These are phyloP conservation scores for Suhomyces faveliae DNA, from an alignment of 805 yeast species.

Conservation along the genomic window DNA sequence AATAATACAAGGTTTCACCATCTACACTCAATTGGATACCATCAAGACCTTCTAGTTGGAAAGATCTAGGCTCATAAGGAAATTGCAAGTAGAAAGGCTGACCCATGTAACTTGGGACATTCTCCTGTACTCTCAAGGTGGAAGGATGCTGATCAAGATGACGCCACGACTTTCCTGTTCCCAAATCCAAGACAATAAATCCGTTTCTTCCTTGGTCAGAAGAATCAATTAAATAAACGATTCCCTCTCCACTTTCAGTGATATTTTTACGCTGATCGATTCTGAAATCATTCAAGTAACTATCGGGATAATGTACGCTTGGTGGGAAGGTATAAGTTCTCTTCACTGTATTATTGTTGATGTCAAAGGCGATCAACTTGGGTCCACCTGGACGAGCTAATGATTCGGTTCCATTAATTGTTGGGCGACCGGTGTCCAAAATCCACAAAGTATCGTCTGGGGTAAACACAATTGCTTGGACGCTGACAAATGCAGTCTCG, in stretches of 20 bases:
- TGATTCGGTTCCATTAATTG: conserved; percentile 3
- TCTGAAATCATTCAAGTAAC: conserved; percentile 2
- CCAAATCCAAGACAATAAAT: not conserved
- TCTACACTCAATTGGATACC: conserved; percentile 3
- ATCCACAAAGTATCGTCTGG: conserved; percentile 3
- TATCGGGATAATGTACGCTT: conserved; percentile 1
- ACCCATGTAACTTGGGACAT: conserved; percentile 1
- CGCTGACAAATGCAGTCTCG: not conserved
- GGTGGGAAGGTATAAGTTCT: conserved; percentile 2
- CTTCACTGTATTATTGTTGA: not conserved
- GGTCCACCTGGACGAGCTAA: conserved; percentile 3
- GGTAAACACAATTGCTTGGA: conserved; percentile 1
- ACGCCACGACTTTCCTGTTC: conserved; percentile 3
- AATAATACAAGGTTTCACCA: conserved; percentile 1
- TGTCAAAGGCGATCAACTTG: conserved; percentile 1
- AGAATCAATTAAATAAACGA: not conserved
- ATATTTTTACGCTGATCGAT: conserved; percentile 1
- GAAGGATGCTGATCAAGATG: conserved; percentile 4
- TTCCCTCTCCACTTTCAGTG: not conserved
- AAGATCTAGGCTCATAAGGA: not conserved
- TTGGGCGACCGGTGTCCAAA: conserved; percentile 3
- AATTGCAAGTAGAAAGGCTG: not conserved
- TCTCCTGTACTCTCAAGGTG: not conserved
- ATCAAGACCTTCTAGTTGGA: not conserved
- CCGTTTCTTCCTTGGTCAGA: conserved; percentile 4